Percentiles rank a stretch among this genome's conserved stretches.
Conservation (phyloP, 2,329 filamentous ascomycete species). For the Cladosporium colombiae region DNA sequence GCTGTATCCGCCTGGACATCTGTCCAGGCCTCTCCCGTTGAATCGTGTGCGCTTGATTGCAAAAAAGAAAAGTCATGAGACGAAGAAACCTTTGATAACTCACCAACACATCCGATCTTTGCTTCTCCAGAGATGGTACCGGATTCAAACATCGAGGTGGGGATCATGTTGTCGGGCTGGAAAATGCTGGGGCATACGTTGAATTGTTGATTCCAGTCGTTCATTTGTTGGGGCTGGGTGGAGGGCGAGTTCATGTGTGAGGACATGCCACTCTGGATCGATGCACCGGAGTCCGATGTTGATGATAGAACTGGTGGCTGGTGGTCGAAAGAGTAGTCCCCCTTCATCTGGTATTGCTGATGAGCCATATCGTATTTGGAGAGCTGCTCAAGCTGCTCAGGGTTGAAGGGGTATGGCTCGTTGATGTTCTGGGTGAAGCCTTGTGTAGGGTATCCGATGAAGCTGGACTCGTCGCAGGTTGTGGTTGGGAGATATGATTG, state of each 20-base stretch:
- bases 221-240: slow-evolving; percentile 61
- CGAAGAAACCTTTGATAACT: slow-evolving; percentile 46
- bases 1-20: background rate
- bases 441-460: slow-evolving; percentile 31
- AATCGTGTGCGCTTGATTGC: background rate
- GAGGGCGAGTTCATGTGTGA: slow-evolving; percentile 55
- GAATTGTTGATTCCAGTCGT: slow-evolving; percentile 56
- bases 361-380: slow-evolving; percentile 33
- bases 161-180: slow-evolving; percentile 53
- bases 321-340: slow-evolving; percentile 47
- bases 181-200: slow-evolving; percentile 64
- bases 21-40: slow-evolving; percentile 10
- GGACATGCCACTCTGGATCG: slow-evolving; percentile 49
- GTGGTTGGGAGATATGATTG: slow-evolving; percentile 31
- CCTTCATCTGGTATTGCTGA: slow-evolving; percentile 42
- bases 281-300: slow-evolving; percentile 54
- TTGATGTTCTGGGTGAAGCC: slow-evolving; percentile 37
- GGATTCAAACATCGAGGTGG: slow-evolving; percentile 58
- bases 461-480: slow-evolving; percentile 31
- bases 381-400: slow-evolving; percentile 37
- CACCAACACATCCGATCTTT: slow-evolving; percentile 49
- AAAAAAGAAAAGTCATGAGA: slow-evolving; percentile 28
- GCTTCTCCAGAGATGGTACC: background rate
- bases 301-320: slow-evolving; percentile 49
- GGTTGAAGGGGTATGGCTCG: slow-evolving; percentile 41